Conservation (phyloP, 768 basidiomycete species). For the Tephrocybe sp. region DNA sequence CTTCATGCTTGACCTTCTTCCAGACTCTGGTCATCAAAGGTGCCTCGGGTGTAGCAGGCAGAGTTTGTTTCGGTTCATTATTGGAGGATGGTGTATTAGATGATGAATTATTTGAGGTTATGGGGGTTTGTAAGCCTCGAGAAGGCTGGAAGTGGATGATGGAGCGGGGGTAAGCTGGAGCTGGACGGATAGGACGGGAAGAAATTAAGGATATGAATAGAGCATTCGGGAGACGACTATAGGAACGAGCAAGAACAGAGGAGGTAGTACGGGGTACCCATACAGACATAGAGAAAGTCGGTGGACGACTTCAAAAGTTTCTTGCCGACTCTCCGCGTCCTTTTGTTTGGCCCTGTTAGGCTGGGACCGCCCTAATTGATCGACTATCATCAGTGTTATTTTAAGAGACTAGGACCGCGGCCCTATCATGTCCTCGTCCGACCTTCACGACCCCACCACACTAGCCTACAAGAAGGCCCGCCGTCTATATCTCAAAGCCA, state of each 20-base stretch:
- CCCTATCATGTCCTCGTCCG: conserved; percentile 28
- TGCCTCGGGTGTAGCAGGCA: conserved; percentile 40
- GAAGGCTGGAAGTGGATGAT: conserved; percentile 17
- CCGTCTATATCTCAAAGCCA: conserved; percentile 59
- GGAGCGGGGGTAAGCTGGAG: conserved; percentile 14
- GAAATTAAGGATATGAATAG: conserved; percentile 29
- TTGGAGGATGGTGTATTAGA: conserved; percentile 13
- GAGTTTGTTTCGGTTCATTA: conserved; percentile 46
- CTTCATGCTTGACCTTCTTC: conserved; percentile 96
- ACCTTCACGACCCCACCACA: conserved; percentile 45
- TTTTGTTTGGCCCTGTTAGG: conserved; percentile 33
- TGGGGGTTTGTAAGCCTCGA: conserved; percentile 32
- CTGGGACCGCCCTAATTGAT: conserved; percentile 3
- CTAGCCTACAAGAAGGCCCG: conserved; percentile 60
- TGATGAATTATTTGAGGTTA: conserved; percentile 24
- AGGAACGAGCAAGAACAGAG: conserved; percentile 41
- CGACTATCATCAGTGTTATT: too few species aligned
- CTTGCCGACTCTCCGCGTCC: conserved; percentile 6
- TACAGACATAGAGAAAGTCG: conserved; percentile 61
- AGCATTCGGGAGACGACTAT: conserved; percentile 26
- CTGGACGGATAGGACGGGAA: conserved; percentile 1
- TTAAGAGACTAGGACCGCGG: too few species aligned
- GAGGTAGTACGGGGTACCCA: conserved; percentile 66
- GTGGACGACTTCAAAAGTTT: neutral
- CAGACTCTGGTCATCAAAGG: conserved; percentile 67